These are phyloP conservation scores for Scheffersomyces amazonensis DNA, from an alignment of 805 yeast species.

Conservation along the genomic window DNA sequence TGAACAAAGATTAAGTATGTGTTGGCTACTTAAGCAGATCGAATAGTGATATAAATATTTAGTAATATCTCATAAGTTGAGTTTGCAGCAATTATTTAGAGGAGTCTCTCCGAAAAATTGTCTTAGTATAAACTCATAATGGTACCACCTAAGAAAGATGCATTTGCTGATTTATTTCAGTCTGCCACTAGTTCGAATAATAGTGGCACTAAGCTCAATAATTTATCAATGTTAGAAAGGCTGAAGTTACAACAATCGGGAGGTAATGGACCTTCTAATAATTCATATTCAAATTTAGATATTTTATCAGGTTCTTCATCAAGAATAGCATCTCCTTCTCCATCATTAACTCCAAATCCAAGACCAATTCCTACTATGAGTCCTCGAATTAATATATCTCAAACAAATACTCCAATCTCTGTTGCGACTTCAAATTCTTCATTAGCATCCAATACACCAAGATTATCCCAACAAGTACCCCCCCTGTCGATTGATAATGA, in stretches of 20 bases:
- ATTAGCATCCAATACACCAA: background rate
- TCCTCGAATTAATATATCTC: background rate
- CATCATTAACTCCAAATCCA: background rate
- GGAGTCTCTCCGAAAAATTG: too few relatives aligned
- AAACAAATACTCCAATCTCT: background rate
- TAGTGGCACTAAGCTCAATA: slow-evolving; percentile 5
- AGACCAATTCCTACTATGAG: background rate
- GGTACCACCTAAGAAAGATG: slow-evolving; percentile 43
- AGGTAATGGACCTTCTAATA: slow-evolving; percentile 3
- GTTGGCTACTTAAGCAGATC: too few relatives aligned
- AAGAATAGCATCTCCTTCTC: background rate
- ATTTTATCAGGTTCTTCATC: slow-evolving; percentile 15
- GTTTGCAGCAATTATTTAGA: too few relatives aligned
- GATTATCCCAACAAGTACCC: background rate
- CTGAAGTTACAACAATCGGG: slow-evolving; percentile 14
- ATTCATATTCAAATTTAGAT: slow-evolving; percentile 35
- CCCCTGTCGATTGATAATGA: slow-evolving; percentile 1
- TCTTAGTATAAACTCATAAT: too few relatives aligned
- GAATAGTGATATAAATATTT: too few relatives aligned
- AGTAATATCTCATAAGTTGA: too few relatives aligned
- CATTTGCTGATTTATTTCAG: slow-evolving; percentile 42
- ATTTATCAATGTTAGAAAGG: slow-evolving; percentile 22
- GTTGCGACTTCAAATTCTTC: slow-evolving; percentile 1
- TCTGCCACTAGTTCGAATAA: slow-evolving; percentile 20
- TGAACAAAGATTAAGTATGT: too few relatives aligned